These are phyloP conservation scores for Peniophora sp. DNA, from an alignment of 1,284 basidiomycete species.

Conservation along the genomic window DNA sequence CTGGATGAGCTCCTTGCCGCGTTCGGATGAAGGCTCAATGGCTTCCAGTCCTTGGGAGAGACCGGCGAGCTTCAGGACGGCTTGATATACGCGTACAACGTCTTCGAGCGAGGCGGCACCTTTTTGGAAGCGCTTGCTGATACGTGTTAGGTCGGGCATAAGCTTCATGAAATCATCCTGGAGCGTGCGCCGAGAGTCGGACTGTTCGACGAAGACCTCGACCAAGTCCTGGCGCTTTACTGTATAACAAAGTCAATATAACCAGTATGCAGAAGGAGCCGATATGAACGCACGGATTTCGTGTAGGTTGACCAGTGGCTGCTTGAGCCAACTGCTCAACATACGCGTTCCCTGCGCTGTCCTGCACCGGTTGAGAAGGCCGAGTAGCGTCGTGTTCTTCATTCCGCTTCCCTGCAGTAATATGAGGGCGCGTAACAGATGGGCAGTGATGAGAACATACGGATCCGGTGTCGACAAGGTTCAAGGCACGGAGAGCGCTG, in stretches of 20 bases:
- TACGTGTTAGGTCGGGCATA: conserved; percentile 93
- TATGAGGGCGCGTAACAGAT: neutral
- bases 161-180: conserved; percentile 82
- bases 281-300: conserved; percentile 65
- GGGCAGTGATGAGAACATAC: conserved; percentile 20
- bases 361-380: conserved; percentile 92
- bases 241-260: conserved; percentile 26
- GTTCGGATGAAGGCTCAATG: conserved; percentile 39
- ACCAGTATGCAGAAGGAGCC: conserved; percentile 5
- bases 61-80: conserved; percentile 72
- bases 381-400: conserved; percentile 84
- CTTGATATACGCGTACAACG: conserved; percentile 94
- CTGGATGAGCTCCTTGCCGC: conserved; percentile 52
- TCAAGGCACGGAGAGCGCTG: conserved; percentile 87
- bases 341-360: conserved; percentile 93
- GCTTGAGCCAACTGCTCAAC: conserved; percentile 92
- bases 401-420: conserved; percentile 30
- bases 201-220: conserved; percentile 79
- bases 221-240: conserved; percentile 84
- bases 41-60: conserved; percentile 59
- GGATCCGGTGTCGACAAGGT: conserved; percentile 64
- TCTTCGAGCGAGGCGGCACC: conserved; percentile 85
- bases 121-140: conserved; percentile 91
- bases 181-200: conserved; percentile 61
- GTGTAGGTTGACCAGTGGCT: conserved; percentile 91